Percentiles rank a stretch among this genome's conserved stretches.
Evolutionary conservation across 2,329 filamentous ascomycete genomes (phyloP).

Genomic region (Colletotrichum gigasporum): DNA sequence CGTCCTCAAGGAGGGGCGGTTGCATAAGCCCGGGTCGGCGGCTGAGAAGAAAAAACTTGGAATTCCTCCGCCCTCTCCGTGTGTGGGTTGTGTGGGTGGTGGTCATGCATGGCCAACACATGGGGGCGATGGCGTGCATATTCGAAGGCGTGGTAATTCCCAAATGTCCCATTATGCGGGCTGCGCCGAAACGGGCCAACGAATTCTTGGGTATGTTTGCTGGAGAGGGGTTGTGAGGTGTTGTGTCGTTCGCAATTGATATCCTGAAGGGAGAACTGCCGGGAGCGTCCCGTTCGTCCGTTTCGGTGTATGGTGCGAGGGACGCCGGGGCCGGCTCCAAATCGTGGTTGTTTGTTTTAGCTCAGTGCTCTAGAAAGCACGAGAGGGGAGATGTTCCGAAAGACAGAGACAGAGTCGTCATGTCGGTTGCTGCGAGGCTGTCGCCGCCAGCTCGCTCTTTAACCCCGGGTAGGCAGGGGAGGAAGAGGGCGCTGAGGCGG

Average conservation of each 20-base stretch:
- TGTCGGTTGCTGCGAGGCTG: constrained; percentile 19
- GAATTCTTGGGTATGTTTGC: neutral
- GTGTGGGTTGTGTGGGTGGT: constrained; percentile 14
- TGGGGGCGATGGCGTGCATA: constrained; percentile 27
- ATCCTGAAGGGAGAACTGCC: neutral
- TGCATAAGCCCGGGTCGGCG: constrained; percentile 4
- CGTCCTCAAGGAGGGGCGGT: neutral
- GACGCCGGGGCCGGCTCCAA: neutral
- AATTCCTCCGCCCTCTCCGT: neutral
- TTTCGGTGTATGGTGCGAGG: neutral
- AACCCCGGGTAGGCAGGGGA: constrained; percentile 70
- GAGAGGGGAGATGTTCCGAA: neutral
- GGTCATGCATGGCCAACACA: constrained; percentile 25
- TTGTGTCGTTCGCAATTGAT: constrained; percentile 21
- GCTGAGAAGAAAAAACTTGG: neutral
- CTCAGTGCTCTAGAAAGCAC: neutral
- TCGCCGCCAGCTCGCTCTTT: constrained; percentile 38
- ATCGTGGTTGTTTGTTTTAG: neutral
- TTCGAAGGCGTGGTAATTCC: neutral
- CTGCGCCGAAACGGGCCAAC: constrained; percentile 4
- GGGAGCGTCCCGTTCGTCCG: neutral
- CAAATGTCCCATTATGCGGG: neutral
- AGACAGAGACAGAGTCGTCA: neutral
- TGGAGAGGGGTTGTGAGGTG: neutral
- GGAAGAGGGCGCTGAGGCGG: constrained; percentile 72